Evolutionary conservation across 1,139 yeast species (phyloP), one percentile per base, ranked within the genome.

Genomic region (Geotrichum europaeum): DNA sequence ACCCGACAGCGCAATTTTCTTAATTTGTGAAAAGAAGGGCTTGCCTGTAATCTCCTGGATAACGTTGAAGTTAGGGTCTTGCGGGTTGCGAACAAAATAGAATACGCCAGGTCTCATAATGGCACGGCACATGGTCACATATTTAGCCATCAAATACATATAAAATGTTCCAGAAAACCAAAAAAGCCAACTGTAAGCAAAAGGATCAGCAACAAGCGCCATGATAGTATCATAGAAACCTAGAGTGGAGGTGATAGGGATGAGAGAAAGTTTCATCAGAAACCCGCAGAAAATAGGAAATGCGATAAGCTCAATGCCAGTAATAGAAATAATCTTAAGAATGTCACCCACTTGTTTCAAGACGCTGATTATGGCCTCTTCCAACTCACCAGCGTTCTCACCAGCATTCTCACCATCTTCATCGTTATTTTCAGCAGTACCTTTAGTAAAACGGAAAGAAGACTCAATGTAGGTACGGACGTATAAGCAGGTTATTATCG

Each of bases 211-310:
- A 36, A 64, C 25, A 15, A 67, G 63, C 53, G 67, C 64, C 51
- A 63, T 51, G 3, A 60, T 47, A 18, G 61, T 55, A 36, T 62
- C 64, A 24, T 50, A 49, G 7, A 68, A 15, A 2, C 67, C 60
- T 5, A 62, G 64, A 22, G 60, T 60, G 4, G 70, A 71, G 49
- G 73, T 65, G 6, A 75, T 53, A 3, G 80, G 79, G 49, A 73
- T 55, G 20, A 84, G 65, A 13, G 92, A 86, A 62, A 87, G 77
- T 67, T 89, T 94, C 49, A 92, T 73, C 67, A 91, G 79, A 68
- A 84, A 75, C 0, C 99, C 99, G 70, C 97, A 91, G 67, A 85
- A 85, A 0, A 89, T 79, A 0, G 99, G 99, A 76, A 94, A 94
- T 7, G 87, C 78, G 28, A 89, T 80, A 57, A 92, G 79, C 71